Percentiles rank a stretch among this genome's conserved stretches.
Conservation (phyloP, 345 rosid species). For the Hibiscus syriacus region DNA sequence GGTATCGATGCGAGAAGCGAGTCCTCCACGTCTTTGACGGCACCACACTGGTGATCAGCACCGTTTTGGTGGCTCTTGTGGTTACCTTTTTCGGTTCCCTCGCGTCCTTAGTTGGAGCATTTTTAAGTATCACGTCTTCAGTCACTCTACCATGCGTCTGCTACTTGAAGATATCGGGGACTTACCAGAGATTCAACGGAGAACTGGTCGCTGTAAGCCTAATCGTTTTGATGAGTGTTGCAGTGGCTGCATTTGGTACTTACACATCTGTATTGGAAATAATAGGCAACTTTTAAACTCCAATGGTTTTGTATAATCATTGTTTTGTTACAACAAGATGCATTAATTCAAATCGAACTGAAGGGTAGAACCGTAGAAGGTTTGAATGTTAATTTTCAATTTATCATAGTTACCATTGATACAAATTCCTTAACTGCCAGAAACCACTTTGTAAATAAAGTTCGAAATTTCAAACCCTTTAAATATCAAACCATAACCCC, state of each 20-base stretch:
- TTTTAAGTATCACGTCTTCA: not conserved
- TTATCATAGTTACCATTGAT: too few species aligned
- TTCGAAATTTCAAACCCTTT: conserved; percentile 8
- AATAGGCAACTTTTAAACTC: conserved; percentile 15
- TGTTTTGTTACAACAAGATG: not conserved
- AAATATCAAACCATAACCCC: not conserved
- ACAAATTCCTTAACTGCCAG: conserved; percentile 5
- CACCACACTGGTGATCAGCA: conserved; percentile 37
- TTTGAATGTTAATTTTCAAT: too few species aligned
- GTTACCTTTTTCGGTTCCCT: conserved; percentile 50
- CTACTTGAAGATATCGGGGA: not conserved
- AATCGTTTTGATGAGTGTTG: conserved; percentile 23
- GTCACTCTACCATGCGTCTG: not conserved
- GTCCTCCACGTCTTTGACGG: conserved; percentile 22
- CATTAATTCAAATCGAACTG: too few species aligned
- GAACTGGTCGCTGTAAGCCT: conserved; percentile 11
- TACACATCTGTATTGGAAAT: conserved; percentile 40
- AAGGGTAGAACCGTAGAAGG: too few species aligned
- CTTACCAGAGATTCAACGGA: not conserved
- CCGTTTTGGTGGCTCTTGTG: conserved; percentile 36
- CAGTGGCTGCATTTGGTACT: conserved; percentile 42
- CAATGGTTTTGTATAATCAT: not conserved
- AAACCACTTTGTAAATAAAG: conserved; percentile 6
- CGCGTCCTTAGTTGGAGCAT: conserved; percentile 31
- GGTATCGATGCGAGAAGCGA: conserved; percentile 22